Base-by-base conservation (phyloP, 352 stramenopile genomes). In the Thraustochytrium striatum region DNA sequence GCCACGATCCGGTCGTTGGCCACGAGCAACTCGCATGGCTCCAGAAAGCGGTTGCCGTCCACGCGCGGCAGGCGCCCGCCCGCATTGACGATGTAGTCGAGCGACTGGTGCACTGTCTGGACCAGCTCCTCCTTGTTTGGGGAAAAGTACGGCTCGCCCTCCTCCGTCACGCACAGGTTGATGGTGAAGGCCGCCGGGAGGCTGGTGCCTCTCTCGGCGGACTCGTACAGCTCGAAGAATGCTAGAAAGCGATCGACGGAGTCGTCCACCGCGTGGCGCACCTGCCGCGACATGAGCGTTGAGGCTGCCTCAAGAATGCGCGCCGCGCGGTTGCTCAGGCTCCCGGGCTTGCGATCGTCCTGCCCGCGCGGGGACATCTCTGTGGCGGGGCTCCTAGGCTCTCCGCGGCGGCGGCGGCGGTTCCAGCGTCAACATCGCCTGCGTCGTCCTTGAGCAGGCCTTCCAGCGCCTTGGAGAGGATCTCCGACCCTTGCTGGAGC, bases 221-320 rank as follows among this genome's bases (percentile, higher is more conserved):
- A 30, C 32, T 16, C 13, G 25, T 35, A 75, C 5, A 30, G 16
- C 5, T 3, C 7, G 65, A 75, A 75, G 50, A 75, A 75, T 9
- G 3, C 21, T 16, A 47, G 19, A 36, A 75, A 32, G 30, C 50
- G 32, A n/a, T 75, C 65, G 30, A 75, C 41, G 0, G 65, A 75
- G 41, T 16, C 32, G 11, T 75, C 65, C n/a, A 75, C 32, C 16
- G 65, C 65, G n/a, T 7, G 16, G 32, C 65, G 44, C 32, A 75
- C 65, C 50, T 75, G 65, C 1, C 65, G 65, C 28, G 65, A 75
- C 65, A 75, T 75, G n/a, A 75, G 65, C 28, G 61, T 43, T 25
- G 32, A 75, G 5, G 65, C 65, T 11, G 65, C 50, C 41, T 75
- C 52, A 21, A 75, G 39, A 43, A 75, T 58, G 39, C 16, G 44